phyloP scores from a whole-genome alignment of 352 stramenopile species.

The Globisporangium polare region DNA sequence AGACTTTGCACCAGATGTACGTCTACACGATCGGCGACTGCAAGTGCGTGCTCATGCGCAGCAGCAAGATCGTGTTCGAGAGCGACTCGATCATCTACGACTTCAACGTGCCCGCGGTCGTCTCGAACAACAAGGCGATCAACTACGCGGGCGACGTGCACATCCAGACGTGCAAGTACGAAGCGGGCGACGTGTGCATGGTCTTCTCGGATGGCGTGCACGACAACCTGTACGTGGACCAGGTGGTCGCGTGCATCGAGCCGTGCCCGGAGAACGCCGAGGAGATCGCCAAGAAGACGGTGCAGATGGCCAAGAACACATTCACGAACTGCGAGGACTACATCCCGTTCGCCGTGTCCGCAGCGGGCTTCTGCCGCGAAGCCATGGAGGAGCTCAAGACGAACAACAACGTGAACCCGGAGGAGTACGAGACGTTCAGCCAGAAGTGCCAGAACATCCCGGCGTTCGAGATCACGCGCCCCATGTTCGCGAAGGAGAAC shows the following conservation, averaged over 20 bases:
- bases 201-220: conserved; percentile 87
- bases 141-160: conserved; percentile 73
- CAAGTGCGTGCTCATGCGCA: conserved; percentile 80
- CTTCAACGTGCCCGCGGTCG: conserved; percentile 86
- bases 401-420: conserved; percentile 51
- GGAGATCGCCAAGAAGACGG: conserved; percentile 72
- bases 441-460: conserved; percentile 71
- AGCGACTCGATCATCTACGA: conserved; percentile 90
- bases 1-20: conserved; percentile 65
- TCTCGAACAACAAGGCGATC: conserved; percentile 82
- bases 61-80: conserved; percentile 69
- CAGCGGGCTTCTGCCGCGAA: conserved; percentile 74
- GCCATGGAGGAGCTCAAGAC: conserved; percentile 73
- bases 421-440: conserved; percentile 70
- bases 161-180: conserved; percentile 70
- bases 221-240: conserved; percentile 85
- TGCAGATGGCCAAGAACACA: conserved; percentile 62
- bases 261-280: conserved; percentile 43
- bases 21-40: conserved; percentile 86
- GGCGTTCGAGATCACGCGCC: conserved; percentile 51
- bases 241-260: conserved; percentile 66
- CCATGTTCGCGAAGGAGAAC: conserved; percentile 76
- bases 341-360: conserved; percentile 84
- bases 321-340: conserved; percentile 63
- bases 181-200: conserved; percentile 74